Evolutionary conservation across 768 basidiomycete genomes (phyloP).

Genomic region (Naganishia antarctica): DNA sequence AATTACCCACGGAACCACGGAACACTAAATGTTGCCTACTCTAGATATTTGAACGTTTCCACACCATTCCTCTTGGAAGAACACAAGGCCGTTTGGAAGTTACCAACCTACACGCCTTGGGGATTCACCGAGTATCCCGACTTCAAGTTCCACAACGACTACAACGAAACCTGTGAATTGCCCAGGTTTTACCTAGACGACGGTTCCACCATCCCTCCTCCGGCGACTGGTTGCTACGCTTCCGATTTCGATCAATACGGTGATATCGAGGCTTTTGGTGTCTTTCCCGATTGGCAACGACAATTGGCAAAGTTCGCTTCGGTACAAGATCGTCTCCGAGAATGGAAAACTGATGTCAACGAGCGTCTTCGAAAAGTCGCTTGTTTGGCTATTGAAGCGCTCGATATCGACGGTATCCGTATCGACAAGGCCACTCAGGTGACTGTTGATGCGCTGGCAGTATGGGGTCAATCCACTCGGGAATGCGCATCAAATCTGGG

Average conservation of each 20-base stretch:
- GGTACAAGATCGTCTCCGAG: slow-evolving; percentile 89
- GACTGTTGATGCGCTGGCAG: slow-evolving; percentile 70
- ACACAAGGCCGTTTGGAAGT: slow-evolving; percentile 68
- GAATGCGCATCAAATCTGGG: slow-evolving; percentile 65
- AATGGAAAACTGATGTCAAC: slow-evolving; percentile 79
- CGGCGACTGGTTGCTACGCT: slow-evolving; percentile 65
- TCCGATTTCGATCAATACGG: slow-evolving; percentile 94
- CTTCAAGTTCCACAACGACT: slow-evolving; percentile 66
- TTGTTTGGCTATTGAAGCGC: slow-evolving; percentile 78
- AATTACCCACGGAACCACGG: not conserved
- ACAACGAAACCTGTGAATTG: slow-evolving; percentile 68
- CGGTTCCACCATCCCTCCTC: slow-evolving; percentile 59
- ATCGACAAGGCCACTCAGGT: slow-evolving; percentile 93
- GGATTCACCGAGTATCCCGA: slow-evolving; percentile 78
- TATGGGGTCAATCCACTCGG: slow-evolving; percentile 70
- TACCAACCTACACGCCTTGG: slow-evolving; percentile 73
- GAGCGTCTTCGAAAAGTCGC: slow-evolving; percentile 70
- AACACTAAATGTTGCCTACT: not conserved
- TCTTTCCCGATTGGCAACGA: slow-evolving; percentile 68
- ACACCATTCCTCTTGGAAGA: slow-evolving; percentile 75
- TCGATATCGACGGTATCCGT: slow-evolving; percentile 90
- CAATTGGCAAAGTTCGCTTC: slow-evolving; percentile 92
- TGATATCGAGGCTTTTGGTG: slow-evolving; percentile 96
- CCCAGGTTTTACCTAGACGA: slow-evolving; percentile 78
- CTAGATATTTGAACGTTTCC: slow-evolving; percentile 65